Percentiles rank a stretch among this genome's conserved stretches.
Evolutionary conservation across 306 rosid genomes (phyloP).

Genomic region (Medicago arabica): DNA sequence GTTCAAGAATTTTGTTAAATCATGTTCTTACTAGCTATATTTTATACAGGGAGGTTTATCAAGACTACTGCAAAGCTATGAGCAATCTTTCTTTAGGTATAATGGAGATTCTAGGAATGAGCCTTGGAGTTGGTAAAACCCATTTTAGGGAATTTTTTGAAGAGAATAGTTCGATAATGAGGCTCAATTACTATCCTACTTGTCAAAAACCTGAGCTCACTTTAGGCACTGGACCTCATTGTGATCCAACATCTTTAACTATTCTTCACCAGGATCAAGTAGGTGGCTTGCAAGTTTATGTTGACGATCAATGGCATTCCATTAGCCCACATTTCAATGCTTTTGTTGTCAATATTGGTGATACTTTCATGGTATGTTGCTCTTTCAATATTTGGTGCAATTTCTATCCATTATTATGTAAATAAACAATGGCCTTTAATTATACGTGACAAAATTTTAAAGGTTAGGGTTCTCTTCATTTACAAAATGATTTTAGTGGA

Average conservation of each 20-base stretch:
- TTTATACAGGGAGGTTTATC: constrained; percentile 66
- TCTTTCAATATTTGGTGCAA: constrained; percentile 21
- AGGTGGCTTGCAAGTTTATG: constrained; percentile 88
- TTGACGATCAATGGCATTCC: constrained; percentile 83
- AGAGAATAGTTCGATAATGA: constrained; percentile 90
- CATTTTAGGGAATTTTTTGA: constrained; percentile 77
- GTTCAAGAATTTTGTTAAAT: background rate
- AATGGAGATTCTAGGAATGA: constrained; percentile 94
- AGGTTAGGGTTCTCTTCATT: background rate
- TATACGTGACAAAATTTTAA: background rate
- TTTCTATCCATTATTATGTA: background rate
- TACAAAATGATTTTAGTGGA: too few relatives aligned
- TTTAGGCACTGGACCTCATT: constrained; percentile 99
- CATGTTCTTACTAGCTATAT: background rate
- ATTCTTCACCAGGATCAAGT: constrained; percentile 95
- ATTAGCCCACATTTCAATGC: constrained; percentile 75
- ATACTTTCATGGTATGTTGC: constrained; percentile 86
- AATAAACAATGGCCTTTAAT: background rate
- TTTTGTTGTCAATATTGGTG: constrained; percentile 94
- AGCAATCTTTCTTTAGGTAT: constrained; percentile 80
- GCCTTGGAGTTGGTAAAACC: constrained; percentile 70
- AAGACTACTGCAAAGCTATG: constrained; percentile 84
- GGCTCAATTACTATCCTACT: constrained; percentile 93
- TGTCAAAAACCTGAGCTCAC: constrained; percentile 91
- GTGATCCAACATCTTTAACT: constrained; percentile 95